Percentiles rank a stretch among this genome's conserved stretches.
These are phyloP conservation scores for Alternaria conjuncta DNA, from an alignment of 2,329 filamentous ascomycete species.

Conservation along the genomic window DNA sequence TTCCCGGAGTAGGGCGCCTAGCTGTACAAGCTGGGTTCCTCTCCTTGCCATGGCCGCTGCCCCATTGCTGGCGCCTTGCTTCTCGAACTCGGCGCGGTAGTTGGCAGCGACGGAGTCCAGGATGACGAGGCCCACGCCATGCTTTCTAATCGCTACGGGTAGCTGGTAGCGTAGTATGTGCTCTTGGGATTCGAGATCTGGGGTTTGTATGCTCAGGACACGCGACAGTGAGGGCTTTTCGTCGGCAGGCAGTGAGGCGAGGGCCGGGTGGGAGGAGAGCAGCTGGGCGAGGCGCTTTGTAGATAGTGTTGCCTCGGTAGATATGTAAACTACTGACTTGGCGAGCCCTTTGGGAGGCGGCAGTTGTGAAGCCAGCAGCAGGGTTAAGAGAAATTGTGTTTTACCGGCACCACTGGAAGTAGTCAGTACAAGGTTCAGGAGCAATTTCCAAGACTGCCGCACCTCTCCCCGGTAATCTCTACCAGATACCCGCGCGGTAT, in stretches of 20 bases:
- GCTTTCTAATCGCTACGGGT: slow-evolving; percentile 78
- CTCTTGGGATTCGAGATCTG: slow-evolving; percentile 92
- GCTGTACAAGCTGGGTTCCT: slow-evolving; percentile 75
- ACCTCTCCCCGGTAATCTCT: slow-evolving; percentile 90
- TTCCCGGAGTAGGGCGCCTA: slow-evolving; percentile 77
- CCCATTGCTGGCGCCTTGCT: slow-evolving; percentile 51
- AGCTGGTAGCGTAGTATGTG: slow-evolving; percentile 94
- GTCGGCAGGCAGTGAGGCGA: slow-evolving; percentile 55
- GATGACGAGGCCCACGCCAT: slow-evolving; percentile 80
- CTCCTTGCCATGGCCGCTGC: slow-evolving; percentile 69
- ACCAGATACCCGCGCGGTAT: slow-evolving; percentile 82
- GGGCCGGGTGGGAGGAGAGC: slow-evolving; percentile 68
- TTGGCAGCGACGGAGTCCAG: slow-evolving; percentile 95
- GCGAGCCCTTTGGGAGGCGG: slow-evolving; percentile 73
- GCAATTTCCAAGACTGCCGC: background rate
- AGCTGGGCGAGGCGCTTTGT: slow-evolving; percentile 84
- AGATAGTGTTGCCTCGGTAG: slow-evolving; percentile 85
- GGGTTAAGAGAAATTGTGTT: slow-evolving; percentile 86
- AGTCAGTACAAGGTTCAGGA: slow-evolving; percentile 2
- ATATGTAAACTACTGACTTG: slow-evolving; percentile 86
- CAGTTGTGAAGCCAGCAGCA: slow-evolving; percentile 85
- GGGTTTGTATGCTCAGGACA: slow-evolving; percentile 81
- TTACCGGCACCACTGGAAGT: slow-evolving; percentile 82
- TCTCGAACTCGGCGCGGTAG: slow-evolving; percentile 88
- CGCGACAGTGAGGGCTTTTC: slow-evolving; percentile 71